Evolutionary conservation across 208 protist species (phyloP).

Genomic region (Jaenimonas drosophilae): DNA sequence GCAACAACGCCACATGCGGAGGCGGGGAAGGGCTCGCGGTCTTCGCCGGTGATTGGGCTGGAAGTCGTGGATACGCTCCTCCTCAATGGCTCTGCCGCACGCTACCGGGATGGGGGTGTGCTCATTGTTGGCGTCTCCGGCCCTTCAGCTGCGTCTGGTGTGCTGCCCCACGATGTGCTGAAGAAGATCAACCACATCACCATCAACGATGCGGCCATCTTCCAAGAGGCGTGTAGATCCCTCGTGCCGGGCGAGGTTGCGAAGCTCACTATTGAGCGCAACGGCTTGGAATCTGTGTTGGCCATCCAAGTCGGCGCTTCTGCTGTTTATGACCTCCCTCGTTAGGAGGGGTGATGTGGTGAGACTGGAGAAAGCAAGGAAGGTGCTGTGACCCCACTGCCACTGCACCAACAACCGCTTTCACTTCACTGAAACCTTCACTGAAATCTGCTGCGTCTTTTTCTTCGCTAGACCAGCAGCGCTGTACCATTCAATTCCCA

Average conservation of each 20-base stretch:
- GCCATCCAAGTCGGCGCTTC: too few species aligned
- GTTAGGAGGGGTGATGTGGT: too few species aligned
- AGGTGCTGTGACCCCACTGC: too few species aligned
- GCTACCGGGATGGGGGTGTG: conserved; percentile 37
- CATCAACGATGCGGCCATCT: conserved; percentile 21
- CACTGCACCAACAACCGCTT: too few species aligned
- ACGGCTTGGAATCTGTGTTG: too few species aligned
- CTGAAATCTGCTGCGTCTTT: too few species aligned
- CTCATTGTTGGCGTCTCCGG: conserved; percentile 52
- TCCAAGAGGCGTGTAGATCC: conserved; percentile 29
- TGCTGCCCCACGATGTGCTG: conserved; percentile 51
- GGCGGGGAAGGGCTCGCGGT: neutral
- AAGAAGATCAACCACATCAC: conserved; percentile 25
- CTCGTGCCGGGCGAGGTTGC: conserved; percentile 19
- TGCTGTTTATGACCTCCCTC: too few species aligned
- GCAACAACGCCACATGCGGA: neutral
- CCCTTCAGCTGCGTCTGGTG: conserved; percentile 33
- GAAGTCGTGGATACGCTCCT: conserved; percentile 47
- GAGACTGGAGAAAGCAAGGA: too few species aligned
- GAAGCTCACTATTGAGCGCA: conserved; percentile 32
- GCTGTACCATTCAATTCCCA: too few species aligned
- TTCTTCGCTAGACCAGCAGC: too few species aligned
- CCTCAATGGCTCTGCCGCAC: conserved; percentile 39
- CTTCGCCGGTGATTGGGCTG: conserved; percentile 32
- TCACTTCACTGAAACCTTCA: too few species aligned